Evolutionary conservation across 257 asterid species (phyloP), one percentile per base, ranked within the genome.

Genomic region (Fraxinus cuspidata): DNA sequence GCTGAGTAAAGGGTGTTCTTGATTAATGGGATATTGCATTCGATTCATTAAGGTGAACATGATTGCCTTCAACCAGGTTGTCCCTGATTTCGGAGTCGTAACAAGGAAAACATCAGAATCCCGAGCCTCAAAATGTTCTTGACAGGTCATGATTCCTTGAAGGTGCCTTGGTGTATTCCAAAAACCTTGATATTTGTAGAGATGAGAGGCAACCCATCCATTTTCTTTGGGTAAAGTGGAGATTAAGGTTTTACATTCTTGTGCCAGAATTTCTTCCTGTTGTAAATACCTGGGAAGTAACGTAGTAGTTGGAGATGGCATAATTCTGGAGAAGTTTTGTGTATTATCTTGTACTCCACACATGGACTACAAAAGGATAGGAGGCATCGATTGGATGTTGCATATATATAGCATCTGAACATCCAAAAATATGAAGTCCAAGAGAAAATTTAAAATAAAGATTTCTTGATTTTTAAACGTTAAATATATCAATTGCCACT

Each of bases 61-160:
- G 8, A 79, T 28, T 21, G 82, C 82, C 53, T 79, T 79, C 44
- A 79, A 66, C 82, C 78, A 63, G 5, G 78, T 63, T 5, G 81
- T 78, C 64, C 81, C 81, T 8, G 70, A 74, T 74, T 74, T 74
- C 4, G 78, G 78, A 38, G 69, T 31, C 10, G 78, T 56, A 38
- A 32, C 47, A 29, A 74, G 78, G 28, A 74, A 23, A 35, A 74
- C 25, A 34, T 74, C 78, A 18, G 31, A 51, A 51, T 74, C 70
- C 19, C 11, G 19, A 40, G 78, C 70, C 28, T 56, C 34, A 18
- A 74, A 74, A 19, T 74, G 15, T 56, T 74, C 27, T 31, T 58
- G 70, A 67, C 32, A 56, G 10, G 53, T 16, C 11, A 74, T 42
- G 15, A 58, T 21, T 11, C 78, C 78, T 74, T 56, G 78, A 11